Conservation (phyloP, 352 stramenopile species). For the Pythium biforme region DNA sequence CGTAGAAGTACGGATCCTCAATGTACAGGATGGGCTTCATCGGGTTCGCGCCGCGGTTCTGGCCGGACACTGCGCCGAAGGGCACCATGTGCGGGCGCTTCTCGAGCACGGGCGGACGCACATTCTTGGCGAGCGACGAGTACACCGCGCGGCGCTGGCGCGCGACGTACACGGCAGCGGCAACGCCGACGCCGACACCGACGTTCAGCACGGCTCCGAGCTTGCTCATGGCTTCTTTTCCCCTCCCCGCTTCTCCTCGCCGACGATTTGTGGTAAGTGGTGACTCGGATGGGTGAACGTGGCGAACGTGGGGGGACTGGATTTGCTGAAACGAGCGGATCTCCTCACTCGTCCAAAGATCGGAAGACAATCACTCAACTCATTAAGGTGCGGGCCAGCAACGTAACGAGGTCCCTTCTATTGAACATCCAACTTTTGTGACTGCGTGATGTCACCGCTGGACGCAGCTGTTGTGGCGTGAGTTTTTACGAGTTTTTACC, state of each 20-base stretch:
- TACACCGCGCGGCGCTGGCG: conserved; percentile 60
- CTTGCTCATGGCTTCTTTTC: conserved; percentile 42
- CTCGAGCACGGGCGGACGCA: conserved; percentile 56
- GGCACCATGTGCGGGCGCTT: conserved; percentile 81
- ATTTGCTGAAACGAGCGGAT: conserved; percentile 14
- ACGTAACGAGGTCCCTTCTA: conserved; percentile 6
- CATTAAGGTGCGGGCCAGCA: conserved; percentile 10
- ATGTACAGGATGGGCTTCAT: conserved; percentile 90
- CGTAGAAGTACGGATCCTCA: conserved; percentile 95
- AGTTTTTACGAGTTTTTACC: conserved; percentile 19
- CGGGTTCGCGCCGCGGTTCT: conserved; percentile 82
- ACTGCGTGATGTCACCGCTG: conserved; percentile 3
- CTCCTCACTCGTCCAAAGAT: not conserved
- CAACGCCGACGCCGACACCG: conserved; percentile 50
- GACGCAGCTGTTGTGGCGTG: not conserved
- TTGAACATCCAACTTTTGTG: conserved; percentile 9
- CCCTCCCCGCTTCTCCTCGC: not conserved
- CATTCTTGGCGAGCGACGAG: conserved; percentile 41
- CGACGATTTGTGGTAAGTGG: not conserved
- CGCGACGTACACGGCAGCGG: conserved; percentile 58
- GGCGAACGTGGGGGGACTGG: not conserved
- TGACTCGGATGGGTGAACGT: conserved; percentile 7
- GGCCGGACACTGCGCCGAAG: conserved; percentile 69
- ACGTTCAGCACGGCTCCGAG: conserved; percentile 39
- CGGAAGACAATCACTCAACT: conserved; percentile 7